Percentiles rank a stretch among this genome's conserved stretches.
Conservation (phyloP, 2,329 filamentous ascomycete genomes). For the Paracamarosporium sp. region DNA sequence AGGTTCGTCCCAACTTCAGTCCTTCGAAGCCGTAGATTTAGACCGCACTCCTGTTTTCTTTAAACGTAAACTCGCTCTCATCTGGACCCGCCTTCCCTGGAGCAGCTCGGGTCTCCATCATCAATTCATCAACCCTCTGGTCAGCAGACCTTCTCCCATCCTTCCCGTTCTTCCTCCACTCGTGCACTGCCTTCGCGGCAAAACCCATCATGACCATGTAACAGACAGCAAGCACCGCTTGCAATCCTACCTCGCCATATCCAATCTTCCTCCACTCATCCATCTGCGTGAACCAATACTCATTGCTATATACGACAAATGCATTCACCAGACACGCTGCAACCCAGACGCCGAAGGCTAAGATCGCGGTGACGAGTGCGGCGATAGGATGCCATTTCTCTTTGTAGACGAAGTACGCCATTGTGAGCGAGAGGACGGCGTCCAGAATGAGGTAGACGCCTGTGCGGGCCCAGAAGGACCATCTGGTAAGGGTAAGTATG, state of each 20-base stretch:
- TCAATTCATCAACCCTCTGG: background rate
- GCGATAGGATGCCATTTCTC: constrained; percentile 8
- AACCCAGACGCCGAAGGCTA: background rate
- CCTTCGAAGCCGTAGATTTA: too few relatives aligned
- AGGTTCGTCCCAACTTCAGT: too few relatives aligned
- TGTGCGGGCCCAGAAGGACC: constrained; percentile 1
- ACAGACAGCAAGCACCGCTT: background rate
- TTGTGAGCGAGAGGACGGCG: constrained; percentile 1
- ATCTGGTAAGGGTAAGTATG: background rate
- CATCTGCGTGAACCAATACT: constrained; percentile 1
- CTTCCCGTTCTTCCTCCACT: constrained; percentile 3
- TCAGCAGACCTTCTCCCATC: background rate
- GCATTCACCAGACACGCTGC: background rate
- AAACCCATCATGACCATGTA: constrained; percentile 10
- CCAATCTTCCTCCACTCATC: background rate
- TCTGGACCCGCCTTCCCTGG: too few relatives aligned
- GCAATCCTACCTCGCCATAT: constrained; percentile 5
- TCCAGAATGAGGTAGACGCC: constrained; percentile 6
- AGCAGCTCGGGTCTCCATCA: background rate
- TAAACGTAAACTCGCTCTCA: background rate
- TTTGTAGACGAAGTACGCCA: background rate
- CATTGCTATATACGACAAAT: background rate
- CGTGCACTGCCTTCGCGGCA: constrained; percentile 9
- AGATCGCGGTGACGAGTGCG: constrained; percentile 7
- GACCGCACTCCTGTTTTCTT: background rate